A percentile compares a stretch with the other conserved stretches of the same genome.
These are phyloP conservation scores for Aspergillus fijiensis DNA, from an alignment of 2,329 filamentous ascomycete species.

Conservation along the genomic window DNA sequence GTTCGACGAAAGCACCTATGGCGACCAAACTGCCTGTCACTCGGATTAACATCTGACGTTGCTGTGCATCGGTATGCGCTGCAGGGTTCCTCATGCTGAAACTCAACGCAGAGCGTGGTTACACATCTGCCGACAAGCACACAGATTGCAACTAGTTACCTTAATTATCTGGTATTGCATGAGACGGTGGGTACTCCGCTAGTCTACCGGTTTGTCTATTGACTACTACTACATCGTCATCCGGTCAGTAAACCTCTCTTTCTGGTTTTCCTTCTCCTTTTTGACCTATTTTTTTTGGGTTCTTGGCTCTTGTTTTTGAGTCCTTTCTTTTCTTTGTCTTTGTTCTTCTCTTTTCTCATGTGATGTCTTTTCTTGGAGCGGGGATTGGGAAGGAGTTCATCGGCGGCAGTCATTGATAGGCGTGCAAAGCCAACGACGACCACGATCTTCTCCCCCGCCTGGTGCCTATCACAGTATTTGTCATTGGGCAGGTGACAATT, in stretches of 20 bases:
- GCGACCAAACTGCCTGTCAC: background rate
- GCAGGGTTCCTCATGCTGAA: background rate
- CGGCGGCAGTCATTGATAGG: slow-evolving; percentile 3
- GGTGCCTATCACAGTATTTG: slow-evolving; percentile 2
- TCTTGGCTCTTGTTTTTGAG: too few relatives aligned
- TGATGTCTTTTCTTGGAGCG: background rate
- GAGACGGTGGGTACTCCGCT: slow-evolving; percentile 3
- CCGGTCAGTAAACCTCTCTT: background rate
- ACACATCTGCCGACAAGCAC: slow-evolving; percentile 10
- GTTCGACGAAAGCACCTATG: background rate
- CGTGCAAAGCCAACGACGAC: background rate
- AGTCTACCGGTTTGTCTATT: slow-evolving; percentile 7
- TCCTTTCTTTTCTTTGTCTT: background rate
- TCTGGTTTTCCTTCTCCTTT: too few relatives aligned
- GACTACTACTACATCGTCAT: background rate
- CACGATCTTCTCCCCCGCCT: background rate
- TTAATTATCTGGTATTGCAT: slow-evolving; percentile 2
- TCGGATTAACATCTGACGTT: background rate
- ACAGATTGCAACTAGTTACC: background rate
- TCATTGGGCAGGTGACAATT: slow-evolving; percentile 1
- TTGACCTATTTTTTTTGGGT: too few relatives aligned
- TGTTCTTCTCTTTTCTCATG: too few relatives aligned
- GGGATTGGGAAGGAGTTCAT: background rate
- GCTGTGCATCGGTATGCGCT: background rate
- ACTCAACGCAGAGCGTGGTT: slow-evolving; percentile 14